Base-by-base conservation (phyloP, 2,329 filamentous ascomycete species). In the Pseudogymnoascus sp. region DNA sequence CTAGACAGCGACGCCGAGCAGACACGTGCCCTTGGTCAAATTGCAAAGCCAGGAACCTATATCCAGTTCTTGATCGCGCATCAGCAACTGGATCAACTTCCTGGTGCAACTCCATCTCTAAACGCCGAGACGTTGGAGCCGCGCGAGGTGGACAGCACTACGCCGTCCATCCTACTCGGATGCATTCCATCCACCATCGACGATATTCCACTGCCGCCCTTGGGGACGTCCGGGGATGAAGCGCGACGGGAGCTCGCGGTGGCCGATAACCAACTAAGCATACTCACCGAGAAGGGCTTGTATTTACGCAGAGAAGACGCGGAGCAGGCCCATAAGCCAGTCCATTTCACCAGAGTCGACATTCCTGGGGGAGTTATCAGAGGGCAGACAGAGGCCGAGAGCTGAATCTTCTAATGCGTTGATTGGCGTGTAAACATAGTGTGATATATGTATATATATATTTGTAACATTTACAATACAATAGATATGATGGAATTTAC, bases 41-140 rank as follows among this genome's bases (percentile, higher is more conserved):
- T 89, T 61, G 83, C 84, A 5, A 78, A 79, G 25, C 79, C 84
- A 4, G 88, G 86, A 6, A 84, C 87, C 12, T 80, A 74, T 57
- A 80, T 93, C 18, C 83, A 88, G 68, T 90, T 89, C 69, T 84
- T 88, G 66, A 76, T 82, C 35, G 74, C 76, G 61, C 74, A 69
- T 12, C 33, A 58, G 37, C 35, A 39, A 25, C 57, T 58, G 3
- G 57, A 58, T 35, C 53, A 65, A 68, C 62, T 64, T 62, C 9
- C 57, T 62, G 67, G 57, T 65, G 61, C 6, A 20, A 7, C 41
- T 18, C 57, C 61, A 9, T 12, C 20, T 33, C 14, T 12, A 11
- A 60, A 62, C 18, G n/a, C 35, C 8, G 6, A 18, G 22, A 14
- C 5, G 25, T 2, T 12, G 11, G 28, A 59, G 14, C 12, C 43